A percentile compares a stretch with the other conserved stretches of the same genome.
Conservation (phyloP, 345 rosid species). For the Linum tenue region DNA sequence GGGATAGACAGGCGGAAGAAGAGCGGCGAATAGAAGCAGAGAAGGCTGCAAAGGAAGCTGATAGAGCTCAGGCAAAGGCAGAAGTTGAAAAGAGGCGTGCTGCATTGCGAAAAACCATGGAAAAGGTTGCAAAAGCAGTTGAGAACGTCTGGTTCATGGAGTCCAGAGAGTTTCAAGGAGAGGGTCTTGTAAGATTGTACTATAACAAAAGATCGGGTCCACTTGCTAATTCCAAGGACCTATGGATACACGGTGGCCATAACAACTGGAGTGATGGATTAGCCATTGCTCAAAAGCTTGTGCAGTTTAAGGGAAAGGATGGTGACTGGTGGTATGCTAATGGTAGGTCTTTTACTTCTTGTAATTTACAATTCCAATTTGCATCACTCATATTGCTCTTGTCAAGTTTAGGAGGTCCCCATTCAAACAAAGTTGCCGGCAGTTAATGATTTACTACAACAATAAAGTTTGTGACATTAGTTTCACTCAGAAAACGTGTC, state of each 20-base stretch:
- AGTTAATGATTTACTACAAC: neutral
- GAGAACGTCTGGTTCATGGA: constrained; percentile 64
- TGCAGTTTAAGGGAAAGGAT: constrained; percentile 33
- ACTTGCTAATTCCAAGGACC: constrained; percentile 49
- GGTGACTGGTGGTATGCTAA: constrained; percentile 82
- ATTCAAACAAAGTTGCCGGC: neutral
- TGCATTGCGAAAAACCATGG: constrained; percentile 32
- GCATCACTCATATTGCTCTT: neutral
- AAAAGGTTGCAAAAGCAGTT: constrained; percentile 39
- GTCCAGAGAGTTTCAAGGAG: constrained; percentile 53
- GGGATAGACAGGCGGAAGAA: constrained; percentile 67
- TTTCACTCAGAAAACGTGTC: constrained; percentile 3
- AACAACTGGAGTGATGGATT: constrained; percentile 74
- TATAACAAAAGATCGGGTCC: constrained; percentile 73
- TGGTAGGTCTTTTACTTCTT: constrained; percentile 32
- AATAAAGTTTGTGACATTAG: constrained; percentile 2
- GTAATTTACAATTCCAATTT: neutral
- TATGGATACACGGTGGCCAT: constrained; percentile 91
- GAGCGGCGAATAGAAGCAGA: constrained; percentile 55
- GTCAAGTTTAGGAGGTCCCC: neutral
- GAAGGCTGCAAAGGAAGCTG: constrained; percentile 71
- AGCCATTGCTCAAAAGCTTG: constrained; percentile 52
- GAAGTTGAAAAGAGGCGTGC: constrained; percentile 50
- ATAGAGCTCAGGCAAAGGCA: constrained; percentile 54
- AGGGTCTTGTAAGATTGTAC: constrained; percentile 44